Evolutionary conservation across 176 grass and related monocot species (phyloP).

Genomic region (Cenchrus purpureus): DNA sequence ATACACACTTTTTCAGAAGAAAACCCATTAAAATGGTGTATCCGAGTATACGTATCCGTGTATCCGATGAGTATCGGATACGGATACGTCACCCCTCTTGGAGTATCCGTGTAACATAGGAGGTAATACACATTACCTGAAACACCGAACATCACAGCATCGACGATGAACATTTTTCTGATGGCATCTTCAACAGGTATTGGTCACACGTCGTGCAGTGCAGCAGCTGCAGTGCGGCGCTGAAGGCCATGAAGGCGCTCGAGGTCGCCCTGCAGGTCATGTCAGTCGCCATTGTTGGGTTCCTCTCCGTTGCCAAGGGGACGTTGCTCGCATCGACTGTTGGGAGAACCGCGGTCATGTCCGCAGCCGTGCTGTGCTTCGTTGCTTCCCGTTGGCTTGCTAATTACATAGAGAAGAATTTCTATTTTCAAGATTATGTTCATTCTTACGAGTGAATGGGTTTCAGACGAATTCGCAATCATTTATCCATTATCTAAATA

Average conservation of each 20-base stretch:
- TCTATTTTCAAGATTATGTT: slow-evolving; percentile 84
- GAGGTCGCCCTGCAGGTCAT: slow-evolving; percentile 64
- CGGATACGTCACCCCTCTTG: too few relatives aligned
- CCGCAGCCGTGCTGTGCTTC: slow-evolving; percentile 64
- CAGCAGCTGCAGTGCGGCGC: slow-evolving; percentile 61
- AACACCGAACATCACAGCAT: background rate
- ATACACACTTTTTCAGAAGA: too few relatives aligned
- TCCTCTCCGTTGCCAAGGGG: slow-evolving; percentile 55
- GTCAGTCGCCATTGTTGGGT: slow-evolving; percentile 49
- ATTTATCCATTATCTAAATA: too few relatives aligned
- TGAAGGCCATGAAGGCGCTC: slow-evolving; percentile 57
- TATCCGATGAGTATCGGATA: too few relatives aligned
- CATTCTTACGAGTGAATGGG: slow-evolving; percentile 69
- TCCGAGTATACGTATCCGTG: too few relatives aligned
- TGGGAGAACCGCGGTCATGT: slow-evolving; percentile 35
- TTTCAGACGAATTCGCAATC: background rate
- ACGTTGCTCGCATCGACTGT: slow-evolving; percentile 24
- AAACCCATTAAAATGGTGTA: too few relatives aligned
- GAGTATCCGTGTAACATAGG: too few relatives aligned
- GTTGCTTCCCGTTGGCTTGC: slow-evolving; percentile 61
- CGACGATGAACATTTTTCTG: background rate
- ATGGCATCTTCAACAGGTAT: slow-evolving; percentile 47
- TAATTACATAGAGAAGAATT: slow-evolving; percentile 76
- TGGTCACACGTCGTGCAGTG: slow-evolving; percentile 88
- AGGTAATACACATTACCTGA: background rate